Evolutionary conservation across 306 rosid genomes (phyloP), one percentile per base, ranked within the genome.

Genomic region (Inga oerstediana): DNA sequence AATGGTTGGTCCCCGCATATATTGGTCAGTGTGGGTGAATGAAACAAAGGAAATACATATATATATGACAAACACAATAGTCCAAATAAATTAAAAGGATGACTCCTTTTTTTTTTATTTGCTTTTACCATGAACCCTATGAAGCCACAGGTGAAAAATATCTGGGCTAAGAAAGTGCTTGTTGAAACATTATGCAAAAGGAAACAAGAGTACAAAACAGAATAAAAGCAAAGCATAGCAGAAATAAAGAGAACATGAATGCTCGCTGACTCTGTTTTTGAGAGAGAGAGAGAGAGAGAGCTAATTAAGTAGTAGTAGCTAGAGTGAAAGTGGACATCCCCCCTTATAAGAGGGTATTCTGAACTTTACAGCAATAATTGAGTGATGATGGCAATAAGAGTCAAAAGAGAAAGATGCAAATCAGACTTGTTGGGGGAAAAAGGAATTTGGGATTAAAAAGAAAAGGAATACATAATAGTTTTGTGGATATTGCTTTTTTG

Each of bases 1-100:
- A 81, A 76, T 45, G 81, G 83, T 73, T 83, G 91, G 91, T 88
- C 91, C 88, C 90, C 91, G 71, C 87, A 66, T 83, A 16, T 52
- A 30, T 17, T 86, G 80, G 78, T 85, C 87, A 82, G 54, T 80
- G 82, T 77, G 84, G 85, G 27, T 73, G 79, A 88, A 85, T 82
- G 83, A 80, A 39, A 39, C 3, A 49, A 83, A 64, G 80, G 58
- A 82, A 10, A 75, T 49, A 49, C 15, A 48, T 13, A 52, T 52
- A 52, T 27, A 27, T 27, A 27, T 35, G 88, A 83, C 88, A 88
- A 80, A 85, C 81, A 82, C 85, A 80, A 83, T 83, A 83, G 87
- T 88, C 91, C 91, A 88, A 88, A 74, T 72, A 56, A 4, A 79
- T 58, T 74, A 27, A 84, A 85, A 84, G 84, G 75, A 24, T 35